Base-by-base conservation (phyloP, 2,329 filamentous ascomycete species). In the Akanthomyces muscarius region DNA sequence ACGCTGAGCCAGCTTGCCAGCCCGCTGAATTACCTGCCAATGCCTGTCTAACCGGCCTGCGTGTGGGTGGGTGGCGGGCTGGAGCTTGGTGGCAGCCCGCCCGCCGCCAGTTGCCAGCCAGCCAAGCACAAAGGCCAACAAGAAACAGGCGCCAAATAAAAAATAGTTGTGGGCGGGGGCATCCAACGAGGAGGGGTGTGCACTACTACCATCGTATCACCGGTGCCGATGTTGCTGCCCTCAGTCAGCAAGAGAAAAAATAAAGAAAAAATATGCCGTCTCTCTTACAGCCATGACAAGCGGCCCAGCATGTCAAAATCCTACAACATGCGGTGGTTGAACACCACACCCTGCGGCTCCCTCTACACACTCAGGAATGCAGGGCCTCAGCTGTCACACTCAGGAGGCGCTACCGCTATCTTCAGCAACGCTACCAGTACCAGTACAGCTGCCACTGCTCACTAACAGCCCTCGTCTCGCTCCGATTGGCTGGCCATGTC, bases 131-230 rank as follows among this genome's bases (percentile, higher is more conserved):
- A 14, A 16, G 38, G 38, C 38, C 38, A 41, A 41, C 33, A 36
- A 36, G 25, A 14, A 38, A 41, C 23, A 55, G 18, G 28, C n/a
- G 28, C 41, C 41, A 45, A 47, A 28, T 30, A 59, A 59, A 59
- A 59, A 59, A 48, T 38, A 58, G 33, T 59, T 59, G 56, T 59
- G 56, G 56, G 56, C 56, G 45, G 56, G 45, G 55, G 44, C 14
- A 38, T 11, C 55, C 56, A 47, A 25, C 23, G 5, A 36, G 47
- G 33, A 30, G 25, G 47, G 13, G 47, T 50, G 23, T 30, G 47
- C 25, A 50, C 47, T 8, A 50, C 25, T 25, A 48, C 45, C 21
- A 28, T 8, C 10, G 55, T n/a, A 25, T 16, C 25, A 25, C 44
- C 18, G 28, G 11, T 48, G 30, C 7, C 21, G 5, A 33, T 23